Percentiles rank a stretch among this genome's conserved stretches.
Conservation (phyloP, 768 basidiomycete genomes). For the Lentinula boryana region DNA sequence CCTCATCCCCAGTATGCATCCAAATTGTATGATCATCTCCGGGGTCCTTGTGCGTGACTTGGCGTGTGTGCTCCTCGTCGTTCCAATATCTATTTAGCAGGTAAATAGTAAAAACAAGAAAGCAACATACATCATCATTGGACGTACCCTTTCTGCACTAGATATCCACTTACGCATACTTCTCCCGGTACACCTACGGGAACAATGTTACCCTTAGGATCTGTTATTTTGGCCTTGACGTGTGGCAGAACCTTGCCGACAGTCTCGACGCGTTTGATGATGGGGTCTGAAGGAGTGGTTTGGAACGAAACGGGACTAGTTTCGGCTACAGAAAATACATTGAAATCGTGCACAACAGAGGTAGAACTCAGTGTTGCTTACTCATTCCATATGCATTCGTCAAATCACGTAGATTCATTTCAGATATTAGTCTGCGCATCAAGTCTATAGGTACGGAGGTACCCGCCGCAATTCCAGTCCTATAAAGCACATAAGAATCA, state of each 20-base stretch:
- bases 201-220: conserved; percentile 51
- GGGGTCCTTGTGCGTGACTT: conserved; percentile 45
- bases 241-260: conserved; percentile 76
- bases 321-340: conserved; percentile 44
- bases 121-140: not conserved
- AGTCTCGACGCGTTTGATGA: conserved; percentile 75
- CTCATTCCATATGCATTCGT: conserved; percentile 88
- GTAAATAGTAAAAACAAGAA: not conserved
- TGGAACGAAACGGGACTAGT: conserved; percentile 87
- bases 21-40: conserved; percentile 50
- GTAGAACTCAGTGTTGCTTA: conserved; percentile 29
- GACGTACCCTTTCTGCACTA: conserved; percentile 69
- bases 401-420: conserved; percentile 62
- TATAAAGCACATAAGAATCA: conserved; percentile 16
- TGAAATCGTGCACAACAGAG: not conserved
- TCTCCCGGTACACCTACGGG: conserved; percentile 75
- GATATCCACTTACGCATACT: conserved; percentile 67
- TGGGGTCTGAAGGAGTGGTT: conserved; percentile 59
- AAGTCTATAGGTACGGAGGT: conserved; percentile 74
- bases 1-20: conserved; percentile 86
- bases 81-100: conserved; percentile 61
- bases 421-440: conserved; percentile 66
- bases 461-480: conserved; percentile 81
- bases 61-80: conserved; percentile 59
- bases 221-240: conserved; percentile 68